Evolutionary conservation across 441 rosid genomes (phyloP).

Genomic region (Omphalea diandra): DNA sequence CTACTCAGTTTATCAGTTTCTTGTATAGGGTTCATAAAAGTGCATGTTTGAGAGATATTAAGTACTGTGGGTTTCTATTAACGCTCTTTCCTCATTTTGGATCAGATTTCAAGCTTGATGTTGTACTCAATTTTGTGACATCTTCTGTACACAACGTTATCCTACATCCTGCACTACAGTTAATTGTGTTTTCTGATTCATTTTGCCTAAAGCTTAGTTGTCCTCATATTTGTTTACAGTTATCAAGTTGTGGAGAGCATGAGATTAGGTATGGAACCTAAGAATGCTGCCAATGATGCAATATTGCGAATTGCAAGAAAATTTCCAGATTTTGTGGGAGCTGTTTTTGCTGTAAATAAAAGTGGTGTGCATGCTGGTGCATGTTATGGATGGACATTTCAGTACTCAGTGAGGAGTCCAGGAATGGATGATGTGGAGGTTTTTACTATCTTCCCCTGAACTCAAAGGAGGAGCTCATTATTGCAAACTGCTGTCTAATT

Average conservation of each 20-base stretch:
- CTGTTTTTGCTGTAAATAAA: constrained; percentile 75
- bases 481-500: constrained; percentile 56
- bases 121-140: neutral
- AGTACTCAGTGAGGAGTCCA: constrained; percentile 64
- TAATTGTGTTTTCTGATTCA: neutral
- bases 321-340: constrained; percentile 78
- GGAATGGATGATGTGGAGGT: constrained; percentile 66
- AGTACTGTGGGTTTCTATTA: neutral
- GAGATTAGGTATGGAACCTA: constrained; percentile 85
- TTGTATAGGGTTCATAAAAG: neutral
- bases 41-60: neutral
- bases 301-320: constrained; percentile 66
- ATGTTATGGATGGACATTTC: constrained; percentile 91
- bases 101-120: neutral
- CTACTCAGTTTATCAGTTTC: neutral
- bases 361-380: constrained; percentile 76
- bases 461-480: constrained; percentile 35
- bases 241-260: constrained; percentile 94
- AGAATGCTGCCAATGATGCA: constrained; percentile 75
- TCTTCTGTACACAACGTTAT: neutral
- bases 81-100: neutral
- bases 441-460: constrained; percentile 58
- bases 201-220: neutral
- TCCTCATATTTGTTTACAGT: constrained; percentile 37
- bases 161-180: neutral